phyloP scores from a whole-genome alignment of 139 green algal species.

The Nannochloris sp. region DNA sequence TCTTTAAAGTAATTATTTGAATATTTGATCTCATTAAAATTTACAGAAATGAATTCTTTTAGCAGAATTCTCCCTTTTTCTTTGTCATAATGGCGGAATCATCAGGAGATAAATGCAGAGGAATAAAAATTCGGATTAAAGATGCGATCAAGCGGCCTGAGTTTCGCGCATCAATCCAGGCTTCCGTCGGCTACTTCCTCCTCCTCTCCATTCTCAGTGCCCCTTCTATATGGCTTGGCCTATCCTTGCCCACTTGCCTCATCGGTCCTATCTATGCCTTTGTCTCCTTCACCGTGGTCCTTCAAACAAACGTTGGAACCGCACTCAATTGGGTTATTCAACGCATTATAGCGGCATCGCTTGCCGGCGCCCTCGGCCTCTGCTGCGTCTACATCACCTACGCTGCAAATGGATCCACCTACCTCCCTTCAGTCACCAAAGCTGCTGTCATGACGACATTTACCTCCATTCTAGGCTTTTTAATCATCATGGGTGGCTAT shows the following conservation, averaged over 20 bases:
- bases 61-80: no score
- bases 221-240: slow-evolving; percentile 2
- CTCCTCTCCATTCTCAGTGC: not conserved
- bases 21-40: no score
- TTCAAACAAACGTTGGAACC: slow-evolving; percentile 22
- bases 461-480: not conserved
- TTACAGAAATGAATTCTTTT: no score
- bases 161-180: no score
- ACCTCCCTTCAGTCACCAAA: slow-evolving; percentile 2
- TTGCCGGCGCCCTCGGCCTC: slow-evolving; percentile 7
- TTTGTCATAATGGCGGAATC: no score
- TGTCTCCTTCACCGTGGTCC: slow-evolving; percentile 11
- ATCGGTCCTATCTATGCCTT: slow-evolving; percentile 18
- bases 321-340: slow-evolving; percentile 10
- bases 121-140: no score
- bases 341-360: slow-evolving; percentile 3
- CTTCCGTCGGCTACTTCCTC: no score
- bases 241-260: not conserved
- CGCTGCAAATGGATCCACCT: slow-evolving; percentile 14
- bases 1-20: no score
- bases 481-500: slow-evolving; percentile 5
- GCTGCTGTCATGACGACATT: slow-evolving; percentile 10
- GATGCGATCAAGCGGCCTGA: no score
- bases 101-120: no score
- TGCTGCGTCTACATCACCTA: slow-evolving; percentile 10